These are phyloP conservation scores for Cydonia oblonga DNA, from an alignment of 331 rosid species.

Conservation along the genomic window DNA sequence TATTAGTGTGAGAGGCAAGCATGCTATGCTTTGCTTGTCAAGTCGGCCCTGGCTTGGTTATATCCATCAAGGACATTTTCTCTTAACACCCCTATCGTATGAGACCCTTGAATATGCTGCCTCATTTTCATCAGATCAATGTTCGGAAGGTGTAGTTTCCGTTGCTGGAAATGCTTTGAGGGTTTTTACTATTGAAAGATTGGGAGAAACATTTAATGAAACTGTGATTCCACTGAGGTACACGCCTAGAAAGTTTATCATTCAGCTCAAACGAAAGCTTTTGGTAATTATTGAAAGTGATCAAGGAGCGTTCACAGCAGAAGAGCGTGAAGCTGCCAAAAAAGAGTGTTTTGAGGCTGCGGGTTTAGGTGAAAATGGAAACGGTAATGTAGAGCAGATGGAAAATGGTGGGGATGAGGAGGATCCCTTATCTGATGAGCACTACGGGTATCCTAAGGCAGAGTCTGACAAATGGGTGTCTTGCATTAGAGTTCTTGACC, in stretches of 20 bases:
- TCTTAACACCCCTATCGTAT: conserved; percentile 83
- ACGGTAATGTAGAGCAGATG: conserved; percentile 63
- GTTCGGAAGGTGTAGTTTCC: conserved; percentile 93
- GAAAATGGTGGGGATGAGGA: conserved; percentile 96
- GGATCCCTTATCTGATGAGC: conserved; percentile 76
- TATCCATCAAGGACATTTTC: conserved; percentile 93
- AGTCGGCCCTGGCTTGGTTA: conserved; percentile 99
- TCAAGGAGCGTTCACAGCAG: conserved; percentile 82
- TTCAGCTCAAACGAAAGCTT: conserved; percentile 72
- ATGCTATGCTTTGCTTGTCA: conserved; percentile 92
- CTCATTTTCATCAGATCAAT: conserved; percentile 88
- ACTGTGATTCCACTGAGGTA: conserved; percentile 88
- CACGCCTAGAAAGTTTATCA: conserved; percentile 90
- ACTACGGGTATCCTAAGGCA: conserved; percentile 90
- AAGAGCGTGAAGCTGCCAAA: conserved; percentile 88
- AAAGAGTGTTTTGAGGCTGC: conserved; percentile 79
- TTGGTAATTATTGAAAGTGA: conserved; percentile 89
- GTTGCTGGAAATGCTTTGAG: conserved; percentile 89
- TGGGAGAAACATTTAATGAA: conserved; percentile 96
- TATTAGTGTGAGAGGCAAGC: conserved; percentile 64
- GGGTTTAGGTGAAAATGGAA: conserved; percentile 66
- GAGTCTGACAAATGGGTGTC: conserved; percentile 89
- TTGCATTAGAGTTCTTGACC: conserved; percentile 95
- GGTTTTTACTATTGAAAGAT: conserved; percentile 81
- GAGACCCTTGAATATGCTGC: conserved; percentile 92